Conservation (phyloP, 345 rosid genomes). For the Salix arbutifolia region DNA sequence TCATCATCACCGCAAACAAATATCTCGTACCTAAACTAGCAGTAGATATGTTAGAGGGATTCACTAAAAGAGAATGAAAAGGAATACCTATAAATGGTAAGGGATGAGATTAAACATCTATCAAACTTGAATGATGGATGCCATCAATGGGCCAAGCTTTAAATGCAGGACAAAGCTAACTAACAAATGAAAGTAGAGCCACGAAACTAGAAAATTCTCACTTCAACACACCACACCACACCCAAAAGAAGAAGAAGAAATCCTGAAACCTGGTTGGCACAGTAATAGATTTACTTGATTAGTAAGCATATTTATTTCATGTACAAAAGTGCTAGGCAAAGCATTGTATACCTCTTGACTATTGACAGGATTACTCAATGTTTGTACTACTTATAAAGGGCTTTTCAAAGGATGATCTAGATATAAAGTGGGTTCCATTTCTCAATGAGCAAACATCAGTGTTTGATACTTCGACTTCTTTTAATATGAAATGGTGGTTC, state of each 20-base stretch:
- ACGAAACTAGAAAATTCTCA: neutral
- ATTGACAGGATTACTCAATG: neutral
- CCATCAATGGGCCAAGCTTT: neutral
- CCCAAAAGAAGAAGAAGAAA: neutral
- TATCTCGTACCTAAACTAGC: slow-evolving; percentile 45
- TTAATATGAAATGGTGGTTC: neutral
- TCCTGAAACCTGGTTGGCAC: neutral
- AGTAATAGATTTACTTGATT: neutral
- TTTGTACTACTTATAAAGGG: neutral
- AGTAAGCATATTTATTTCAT: neutral
- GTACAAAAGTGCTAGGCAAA: neutral
- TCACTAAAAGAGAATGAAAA: neutral
- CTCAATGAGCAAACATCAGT: neutral
- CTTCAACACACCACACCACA: neutral
- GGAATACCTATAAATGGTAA: neutral
- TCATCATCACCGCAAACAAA: slow-evolving; percentile 33
- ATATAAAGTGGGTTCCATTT: neutral
- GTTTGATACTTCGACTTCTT: neutral
- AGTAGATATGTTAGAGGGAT: neutral
- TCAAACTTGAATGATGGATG: neutral
- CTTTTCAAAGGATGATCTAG: neutral
- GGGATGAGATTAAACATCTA: neutral
- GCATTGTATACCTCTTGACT: neutral
- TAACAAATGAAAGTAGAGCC: neutral
- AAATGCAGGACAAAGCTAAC: neutral